These are phyloP conservation scores for Talaromyces trachyspermus DNA, from an alignment of 495 filamentous ascomycete species.

Conservation along the genomic window DNA sequence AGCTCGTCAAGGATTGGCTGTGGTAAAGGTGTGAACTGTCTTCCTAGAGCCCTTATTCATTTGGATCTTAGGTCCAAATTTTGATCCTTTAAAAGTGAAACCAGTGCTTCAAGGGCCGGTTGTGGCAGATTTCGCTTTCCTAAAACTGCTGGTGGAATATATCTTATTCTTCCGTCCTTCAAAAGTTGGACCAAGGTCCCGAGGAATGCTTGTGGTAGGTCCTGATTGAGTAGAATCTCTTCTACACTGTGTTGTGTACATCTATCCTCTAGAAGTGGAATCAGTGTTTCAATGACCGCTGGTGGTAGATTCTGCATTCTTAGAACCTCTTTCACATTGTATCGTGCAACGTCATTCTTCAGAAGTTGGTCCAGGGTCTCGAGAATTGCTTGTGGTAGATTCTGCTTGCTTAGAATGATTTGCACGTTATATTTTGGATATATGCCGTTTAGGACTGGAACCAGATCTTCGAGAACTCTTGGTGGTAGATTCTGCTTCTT, in stretches of 20 bases:
- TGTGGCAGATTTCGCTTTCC: no score
- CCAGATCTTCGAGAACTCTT: neutral
- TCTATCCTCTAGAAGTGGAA: neutral
- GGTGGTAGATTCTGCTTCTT: neutral
- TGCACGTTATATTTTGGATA: neutral
- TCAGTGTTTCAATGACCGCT: neutral
- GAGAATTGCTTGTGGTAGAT: neutral
- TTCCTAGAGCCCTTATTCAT: no score
- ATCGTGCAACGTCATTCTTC: neutral
- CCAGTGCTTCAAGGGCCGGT: no score
- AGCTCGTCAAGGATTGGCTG: slow-evolving; percentile 8
- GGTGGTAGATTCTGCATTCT: neutral
- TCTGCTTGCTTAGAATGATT: neutral
- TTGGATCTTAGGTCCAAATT: no score
- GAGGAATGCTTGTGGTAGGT: neutral
- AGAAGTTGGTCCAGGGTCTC: neutral
- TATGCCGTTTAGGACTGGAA: neutral
- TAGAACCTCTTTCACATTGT: neutral
- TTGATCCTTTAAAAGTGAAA: no score
- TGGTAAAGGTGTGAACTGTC: slow-evolving; percentile 12
- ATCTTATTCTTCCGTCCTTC: neutral
- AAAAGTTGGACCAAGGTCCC: neutral
- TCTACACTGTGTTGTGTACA: neutral
- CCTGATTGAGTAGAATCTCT: neutral
- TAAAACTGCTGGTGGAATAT: no score